Evolutionary conservation across 2,329 filamentous ascomycete species (phyloP).

Genomic region (Clarireedia homoeocarpa): DNA sequence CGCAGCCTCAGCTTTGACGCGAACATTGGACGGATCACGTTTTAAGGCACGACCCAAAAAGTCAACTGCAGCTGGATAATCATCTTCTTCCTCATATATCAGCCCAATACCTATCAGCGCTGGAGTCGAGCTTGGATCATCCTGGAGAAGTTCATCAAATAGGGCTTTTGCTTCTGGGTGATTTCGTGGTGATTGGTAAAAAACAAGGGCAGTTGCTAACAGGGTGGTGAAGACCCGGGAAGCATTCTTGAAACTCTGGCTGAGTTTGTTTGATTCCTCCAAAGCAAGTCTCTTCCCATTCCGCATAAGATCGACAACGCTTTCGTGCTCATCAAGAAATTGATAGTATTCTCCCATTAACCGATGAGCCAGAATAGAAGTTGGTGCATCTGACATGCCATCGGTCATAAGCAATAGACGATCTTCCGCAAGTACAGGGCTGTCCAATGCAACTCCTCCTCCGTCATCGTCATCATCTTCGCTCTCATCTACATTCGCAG

Average conservation of each 20-base stretch:
- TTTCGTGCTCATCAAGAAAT: conserved; percentile 77
- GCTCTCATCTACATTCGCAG: conserved; percentile 40
- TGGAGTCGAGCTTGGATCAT: conserved; percentile 67
- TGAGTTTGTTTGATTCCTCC: conserved; percentile 56
- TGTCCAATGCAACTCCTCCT: conserved; percentile 43
- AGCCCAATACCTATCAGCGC: conserved; percentile 86
- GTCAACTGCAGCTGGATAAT: conserved; percentile 72
- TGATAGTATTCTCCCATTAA: conserved; percentile 79
- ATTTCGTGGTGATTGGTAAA: conserved; percentile 82
- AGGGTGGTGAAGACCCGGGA: conserved; percentile 67
- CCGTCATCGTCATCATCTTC: conserved; percentile 50
- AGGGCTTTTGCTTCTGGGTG: conserved; percentile 82
- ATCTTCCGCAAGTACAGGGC: conserved; percentile 65
- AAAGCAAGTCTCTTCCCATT: conserved; percentile 58
- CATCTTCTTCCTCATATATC: conserved; percentile 88
- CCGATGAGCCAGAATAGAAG: conserved; percentile 75
- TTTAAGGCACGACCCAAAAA: conserved; percentile 71
- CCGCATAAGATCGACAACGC: conserved; percentile 69
- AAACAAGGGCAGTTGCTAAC: conserved; percentile 81
- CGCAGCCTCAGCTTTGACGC: conserved; percentile 76
- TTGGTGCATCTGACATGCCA: conserved; percentile 52
- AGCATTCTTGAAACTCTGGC: conserved; percentile 60
- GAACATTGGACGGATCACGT: conserved; percentile 66
- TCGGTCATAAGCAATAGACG: conserved; percentile 74
- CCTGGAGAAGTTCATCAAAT: conserved; percentile 72